Percentiles rank a stretch among this genome's conserved stretches.
phyloP scores from a whole-genome alignment of 2,329 filamentous ascomycete genomes.

The Nemania abortiva region DNA sequence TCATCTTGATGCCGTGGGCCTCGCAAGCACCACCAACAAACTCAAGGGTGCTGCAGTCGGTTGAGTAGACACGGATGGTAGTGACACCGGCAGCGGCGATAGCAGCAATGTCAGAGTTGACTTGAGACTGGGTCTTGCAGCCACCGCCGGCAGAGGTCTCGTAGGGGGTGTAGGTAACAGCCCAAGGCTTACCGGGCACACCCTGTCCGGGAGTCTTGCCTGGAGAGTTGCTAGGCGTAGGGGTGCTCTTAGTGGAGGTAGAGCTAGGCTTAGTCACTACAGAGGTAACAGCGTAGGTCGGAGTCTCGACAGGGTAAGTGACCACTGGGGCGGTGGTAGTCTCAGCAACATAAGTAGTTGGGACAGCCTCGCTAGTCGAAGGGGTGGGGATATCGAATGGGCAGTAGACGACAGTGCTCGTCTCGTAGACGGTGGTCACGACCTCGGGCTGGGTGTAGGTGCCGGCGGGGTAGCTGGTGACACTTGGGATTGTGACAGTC shows the following conservation, averaged over 20 bases:
- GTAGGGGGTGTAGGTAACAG: conserved; percentile 86
- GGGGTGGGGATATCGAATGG: conserved; percentile 63
- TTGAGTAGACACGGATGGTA: conserved; percentile 86
- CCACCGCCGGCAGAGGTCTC: conserved; percentile 60
- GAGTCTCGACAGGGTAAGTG: conserved; percentile 35
- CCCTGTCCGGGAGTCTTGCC: conserved; percentile 56
- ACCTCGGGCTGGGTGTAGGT: conserved; percentile 78
- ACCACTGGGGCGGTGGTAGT: conserved; percentile 29
- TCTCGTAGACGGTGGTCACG: conserved; percentile 76
- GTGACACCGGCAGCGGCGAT: conserved; percentile 77
- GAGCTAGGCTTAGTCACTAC: conserved; percentile 18
- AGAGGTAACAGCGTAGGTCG: conserved; percentile 36
- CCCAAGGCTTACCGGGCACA: conserved; percentile 68
- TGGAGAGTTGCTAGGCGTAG: conserved; percentile 51
- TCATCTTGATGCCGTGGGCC: conserved; percentile 78
- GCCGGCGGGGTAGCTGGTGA: conserved; percentile 74
- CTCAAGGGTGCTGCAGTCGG: conserved; percentile 86
- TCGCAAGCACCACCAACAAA: conserved; percentile 78
- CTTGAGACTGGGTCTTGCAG: conserved; percentile 73
- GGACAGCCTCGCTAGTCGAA: conserved; percentile 37
- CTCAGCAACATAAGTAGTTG: conserved; percentile 28
- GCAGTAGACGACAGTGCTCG: conserved; percentile 76
- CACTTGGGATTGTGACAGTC: conserved; percentile 70
- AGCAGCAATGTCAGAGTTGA: conserved; percentile 69
- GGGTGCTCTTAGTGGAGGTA: conserved; percentile 39